These are phyloP conservation scores for Globisporangium emineosum DNA, from an alignment of 352 stramenopile species.

Conservation along the genomic window DNA sequence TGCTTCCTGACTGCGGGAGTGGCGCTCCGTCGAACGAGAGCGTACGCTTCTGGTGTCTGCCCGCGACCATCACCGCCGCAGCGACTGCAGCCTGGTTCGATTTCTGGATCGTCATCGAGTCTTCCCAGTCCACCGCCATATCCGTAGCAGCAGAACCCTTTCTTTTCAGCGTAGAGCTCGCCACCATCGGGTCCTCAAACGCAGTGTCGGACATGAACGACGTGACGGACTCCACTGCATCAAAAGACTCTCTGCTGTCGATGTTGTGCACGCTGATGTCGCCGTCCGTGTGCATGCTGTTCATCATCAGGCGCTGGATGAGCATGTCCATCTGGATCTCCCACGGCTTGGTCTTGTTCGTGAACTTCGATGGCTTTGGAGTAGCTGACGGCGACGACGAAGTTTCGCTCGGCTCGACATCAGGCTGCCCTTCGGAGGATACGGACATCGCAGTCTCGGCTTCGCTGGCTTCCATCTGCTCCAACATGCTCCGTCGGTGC, in stretches of 20 bases:
- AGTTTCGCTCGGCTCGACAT: conserved; percentile 15
- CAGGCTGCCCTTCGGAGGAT: conserved; percentile 10
- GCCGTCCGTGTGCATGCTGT: conserved; percentile 65
- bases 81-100: conserved; percentile 42
- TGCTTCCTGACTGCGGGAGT: neutral
- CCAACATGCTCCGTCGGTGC: conserved; percentile 2
- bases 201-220: conserved; percentile 40
- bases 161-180: neutral
- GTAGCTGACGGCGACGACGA: conserved; percentile 14
- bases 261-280: conserved; percentile 85
- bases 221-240: conserved; percentile 29
- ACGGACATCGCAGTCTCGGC: conserved; percentile 1
- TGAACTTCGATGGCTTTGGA: neutral
- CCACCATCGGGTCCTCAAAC: conserved; percentile 6
- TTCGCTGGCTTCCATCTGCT: conserved; percentile 7
- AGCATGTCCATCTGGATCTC: conserved; percentile 85
- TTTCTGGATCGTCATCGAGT: conserved; percentile 22
- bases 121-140: conserved; percentile 23
- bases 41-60: conserved; percentile 36
- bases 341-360: conserved; percentile 56
- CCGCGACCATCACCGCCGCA: conserved; percentile 38
- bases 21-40: conserved; percentile 34
- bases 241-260: conserved; percentile 51
- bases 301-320: conserved; percentile 82
- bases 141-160: neutral